Evolutionary conservation across 2,329 filamentous ascomycete species (phyloP), one percentile per base, ranked within the genome.

Genomic region (Apiospora saccharicola): DNA sequence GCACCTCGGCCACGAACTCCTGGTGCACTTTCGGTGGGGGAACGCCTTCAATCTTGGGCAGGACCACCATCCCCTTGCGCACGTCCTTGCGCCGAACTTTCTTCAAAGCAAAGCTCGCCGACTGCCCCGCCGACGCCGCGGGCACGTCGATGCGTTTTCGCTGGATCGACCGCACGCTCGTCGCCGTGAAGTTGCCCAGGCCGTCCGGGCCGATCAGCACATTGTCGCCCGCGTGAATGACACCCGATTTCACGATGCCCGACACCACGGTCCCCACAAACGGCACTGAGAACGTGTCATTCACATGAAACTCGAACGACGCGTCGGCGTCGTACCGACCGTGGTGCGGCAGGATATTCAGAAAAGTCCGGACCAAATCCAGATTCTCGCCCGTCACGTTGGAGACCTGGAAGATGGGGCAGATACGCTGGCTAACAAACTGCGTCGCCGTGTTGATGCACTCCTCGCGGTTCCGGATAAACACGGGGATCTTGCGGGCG

Each of bases 281-380:
- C 2, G 96, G 96, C 5, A 99, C 96, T 0, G 95, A 98, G 87
- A 98, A 99, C 0, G 94, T 98, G 81, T 99, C 96, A 80, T 98
- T 99, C 75, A 99, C 90, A 73, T 97, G 92, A 77, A 98, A 98
- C 80, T 98, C 96, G 75, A 98, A 97, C 0, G 95, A 92, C 0
- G 94, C 94, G 67, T 94, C 91, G 24, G 92, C 88, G 80, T 98
- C 94, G 81, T 98, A 98, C 74, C 96, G 93, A 69, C 96, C 96
- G 77, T 98, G 94, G 77, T 98, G 95, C 0, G 96, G 96, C 4
- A 99, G 87, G 74, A 98, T 97, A 78, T 98, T 98, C 71, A 99
- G 85, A 82, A 99, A 99, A 0, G 92, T 94, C 71, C 96, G 92
- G 6, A 99, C 95, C 5, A 98, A 88, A 75, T 98, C 94, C 67